Base-by-base conservation (phyloP, 1,139 yeast genomes). In the Meyerozyma sp. region DNA sequence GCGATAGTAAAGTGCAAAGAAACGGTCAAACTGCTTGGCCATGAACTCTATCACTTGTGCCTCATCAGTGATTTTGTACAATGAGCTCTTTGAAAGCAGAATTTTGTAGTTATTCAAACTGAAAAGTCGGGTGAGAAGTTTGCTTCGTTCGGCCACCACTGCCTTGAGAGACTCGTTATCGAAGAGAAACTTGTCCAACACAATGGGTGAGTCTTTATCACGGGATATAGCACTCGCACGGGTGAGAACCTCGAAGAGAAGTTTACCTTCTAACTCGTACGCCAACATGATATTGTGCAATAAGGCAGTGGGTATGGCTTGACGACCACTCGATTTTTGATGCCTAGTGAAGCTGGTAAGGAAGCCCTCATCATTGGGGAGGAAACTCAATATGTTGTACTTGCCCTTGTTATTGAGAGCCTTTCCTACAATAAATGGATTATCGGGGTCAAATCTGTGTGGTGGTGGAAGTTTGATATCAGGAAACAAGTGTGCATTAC, bases 401-500 rank as follows among this genome's bases (percentile, higher is more conserved):
- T 36, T 36, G 10, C 30, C 30, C 13, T 36, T 36, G 18, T 9
- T 26, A 10, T 36, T 25, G 28, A 23, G 21, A 11, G 30, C 39
- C 8, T 25, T 25, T 14, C 13, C 13, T 5, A 25, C 16, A 5
- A n/a, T 23, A 8, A 11, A 25, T 7, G 39, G 39, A 29, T 25
- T 36, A 14, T 36, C 30, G 10, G 10, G 20, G n/a, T 36, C n/a
- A 16, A n/a, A 21, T 18, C 21, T 23, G 14, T 36, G 23, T 16
- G 39, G 39, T 8, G 30, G 30, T n/a, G 39, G 39, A 36, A 36
- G 20, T 20, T 36, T 36, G 10, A 36, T 26, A 11, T 36, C 20
- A 11, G 30, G 39, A 23, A 23, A 36, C 21, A 23, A 8, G 9
- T 14, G 11, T 3, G n/a, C 7, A 25, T 21, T 7, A 8, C 20